A percentile compares a stretch with the other conserved stretches of the same genome.
phyloP scores from a whole-genome alignment of 306 rosid genomes.

The Geum urbanum region DNA sequence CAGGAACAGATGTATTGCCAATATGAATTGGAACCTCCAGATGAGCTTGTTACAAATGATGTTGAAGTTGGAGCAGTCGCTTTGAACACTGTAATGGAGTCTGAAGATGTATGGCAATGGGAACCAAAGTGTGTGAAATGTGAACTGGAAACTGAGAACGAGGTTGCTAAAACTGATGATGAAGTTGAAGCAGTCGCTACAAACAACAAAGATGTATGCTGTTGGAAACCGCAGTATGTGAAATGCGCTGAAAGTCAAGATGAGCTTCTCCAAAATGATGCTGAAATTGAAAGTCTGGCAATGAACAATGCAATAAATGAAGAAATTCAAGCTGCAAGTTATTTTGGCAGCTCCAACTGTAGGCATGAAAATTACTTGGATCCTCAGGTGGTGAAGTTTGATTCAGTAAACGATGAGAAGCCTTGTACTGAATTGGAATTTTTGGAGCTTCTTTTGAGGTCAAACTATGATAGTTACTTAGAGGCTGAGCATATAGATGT shows the following conservation, averaged over 20 bases:
- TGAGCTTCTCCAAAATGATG: not conserved
- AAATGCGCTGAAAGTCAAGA: not conserved
- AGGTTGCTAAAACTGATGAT: no score
- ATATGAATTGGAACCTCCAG: not conserved
- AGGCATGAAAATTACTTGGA: not conserved
- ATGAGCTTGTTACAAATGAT: not conserved
- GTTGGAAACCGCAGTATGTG: not conserved
- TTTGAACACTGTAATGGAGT: not conserved
- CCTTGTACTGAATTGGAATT: slow-evolving; percentile 2
- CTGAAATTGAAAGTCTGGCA: not conserved
- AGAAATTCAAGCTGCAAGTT: not conserved
- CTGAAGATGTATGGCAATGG: not conserved
- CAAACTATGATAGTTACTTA: not conserved
- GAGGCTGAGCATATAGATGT: slow-evolving; percentile 7
- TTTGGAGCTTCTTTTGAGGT: not conserved
- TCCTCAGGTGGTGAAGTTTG: not conserved
- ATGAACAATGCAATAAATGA: not conserved
- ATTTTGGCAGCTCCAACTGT: not conserved
- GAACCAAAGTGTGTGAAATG: slow-evolving; percentile 11
- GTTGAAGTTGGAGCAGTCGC: not conserved
- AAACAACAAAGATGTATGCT: not conserved
- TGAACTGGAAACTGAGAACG: not conserved
- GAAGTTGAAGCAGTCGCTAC: not conserved
- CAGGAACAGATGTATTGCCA: not conserved
- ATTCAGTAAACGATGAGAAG: not conserved